These are phyloP conservation scores for Candida patagonica DNA, from an alignment of 805 yeast genomes.

Conservation along the genomic window DNA sequence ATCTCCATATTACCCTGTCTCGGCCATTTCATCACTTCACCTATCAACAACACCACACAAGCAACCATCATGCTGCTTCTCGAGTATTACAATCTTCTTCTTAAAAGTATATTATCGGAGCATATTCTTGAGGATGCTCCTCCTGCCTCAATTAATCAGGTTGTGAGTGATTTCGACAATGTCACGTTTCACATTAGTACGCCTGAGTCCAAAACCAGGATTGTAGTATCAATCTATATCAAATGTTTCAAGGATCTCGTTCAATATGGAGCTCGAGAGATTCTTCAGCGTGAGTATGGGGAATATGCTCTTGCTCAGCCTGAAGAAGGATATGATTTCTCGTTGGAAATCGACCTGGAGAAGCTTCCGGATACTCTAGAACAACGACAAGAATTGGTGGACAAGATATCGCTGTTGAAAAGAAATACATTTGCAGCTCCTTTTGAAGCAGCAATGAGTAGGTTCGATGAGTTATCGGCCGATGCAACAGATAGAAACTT, in stretches of 20 bases:
- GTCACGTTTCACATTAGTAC: slow-evolving; percentile 90
- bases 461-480: slow-evolving; percentile 56
- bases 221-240: slow-evolving; percentile 60
- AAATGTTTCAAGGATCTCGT: slow-evolving; percentile 69
- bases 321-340: slow-evolving; percentile 77
- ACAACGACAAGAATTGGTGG: slow-evolving; percentile 46
- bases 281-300: slow-evolving; percentile 39
- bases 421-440: slow-evolving; percentile 90
- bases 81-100: slow-evolving; percentile 72
- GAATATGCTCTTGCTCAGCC: slow-evolving; percentile 39
- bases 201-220: slow-evolving; percentile 58
- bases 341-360: slow-evolving; percentile 57
- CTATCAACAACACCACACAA: neutral
- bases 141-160: slow-evolving; percentile 54
- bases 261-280: slow-evolving; percentile 44
- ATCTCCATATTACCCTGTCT: too few relatives aligned
- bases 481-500: slow-evolving; percentile 29
- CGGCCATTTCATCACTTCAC: too few relatives aligned
- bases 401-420: slow-evolving; percentile 64
- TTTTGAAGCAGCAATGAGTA: slow-evolving; percentile 72
- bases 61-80: slow-evolving; percentile 60
- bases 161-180: slow-evolving; percentile 90
- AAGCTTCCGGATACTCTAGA: slow-evolving; percentile 32
- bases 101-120: slow-evolving; percentile 72
- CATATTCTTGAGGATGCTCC: slow-evolving; percentile 45